Conservation (phyloP, 495 filamentous ascomycete genomes). For the Pseudomonodictys pantanalensis region DNA sequence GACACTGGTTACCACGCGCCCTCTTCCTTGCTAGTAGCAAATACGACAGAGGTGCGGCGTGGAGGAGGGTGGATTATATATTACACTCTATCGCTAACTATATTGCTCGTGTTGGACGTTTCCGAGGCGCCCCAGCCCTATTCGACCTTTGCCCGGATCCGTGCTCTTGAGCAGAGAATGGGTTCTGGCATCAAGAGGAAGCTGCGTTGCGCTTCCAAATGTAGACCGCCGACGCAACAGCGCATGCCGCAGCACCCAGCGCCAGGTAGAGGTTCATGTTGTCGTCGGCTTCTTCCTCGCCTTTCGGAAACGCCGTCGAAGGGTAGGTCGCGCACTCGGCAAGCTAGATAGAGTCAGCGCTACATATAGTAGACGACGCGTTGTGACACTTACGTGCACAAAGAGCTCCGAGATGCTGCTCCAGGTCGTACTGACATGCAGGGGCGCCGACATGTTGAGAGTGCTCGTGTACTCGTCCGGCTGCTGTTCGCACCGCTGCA, state of each 20-base stretch:
- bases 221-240: constrained; percentile 74
- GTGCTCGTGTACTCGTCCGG: constrained; percentile 85
- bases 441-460: constrained; percentile 76
- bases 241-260: constrained; percentile 74
- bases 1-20: not conserved
- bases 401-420: constrained; percentile 86
- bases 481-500: constrained; percentile 83
- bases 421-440: constrained; percentile 95
- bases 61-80: constrained; percentile 26
- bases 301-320: constrained; percentile 80
- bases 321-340: constrained; percentile 91
- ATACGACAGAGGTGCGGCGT: not conserved
- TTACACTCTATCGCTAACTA: constrained; percentile 29
- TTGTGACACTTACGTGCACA: constrained; percentile 51
- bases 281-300: constrained; percentile 76
- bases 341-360: constrained; percentile 44
- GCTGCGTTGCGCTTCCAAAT: constrained; percentile 54
- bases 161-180: too few species aligned
- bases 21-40: not conserved
- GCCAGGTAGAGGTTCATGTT: constrained; percentile 82
- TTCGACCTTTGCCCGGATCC: too few species aligned
- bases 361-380: not conserved
- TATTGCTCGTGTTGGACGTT: not conserved
- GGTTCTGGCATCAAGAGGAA: not conserved
- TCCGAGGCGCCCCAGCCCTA: not conserved